A percentile compares a stretch with the other conserved stretches of the same genome.
phyloP scores from a whole-genome alignment of 352 stramenopile species.

The Globisporangium cylindrosporum region DNA sequence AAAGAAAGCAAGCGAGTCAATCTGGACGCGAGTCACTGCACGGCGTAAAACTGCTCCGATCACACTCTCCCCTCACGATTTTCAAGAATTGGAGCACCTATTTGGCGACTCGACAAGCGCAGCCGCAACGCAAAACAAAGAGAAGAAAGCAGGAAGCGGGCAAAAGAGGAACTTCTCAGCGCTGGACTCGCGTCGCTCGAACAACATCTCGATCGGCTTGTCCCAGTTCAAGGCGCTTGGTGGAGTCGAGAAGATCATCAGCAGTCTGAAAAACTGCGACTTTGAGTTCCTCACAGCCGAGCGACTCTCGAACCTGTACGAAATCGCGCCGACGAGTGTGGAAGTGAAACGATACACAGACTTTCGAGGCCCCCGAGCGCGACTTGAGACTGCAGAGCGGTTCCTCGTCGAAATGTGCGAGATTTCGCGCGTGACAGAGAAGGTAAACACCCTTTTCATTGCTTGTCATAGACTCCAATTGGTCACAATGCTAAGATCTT shows the following conservation, averaged over 20 bases:
- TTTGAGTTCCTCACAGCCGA: slow-evolving; percentile 63
- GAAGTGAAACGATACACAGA: slow-evolving; percentile 72
- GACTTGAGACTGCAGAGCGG: slow-evolving; percentile 51
- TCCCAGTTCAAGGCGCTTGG: slow-evolving; percentile 70
- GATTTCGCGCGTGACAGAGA: slow-evolving; percentile 65
- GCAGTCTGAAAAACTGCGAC: slow-evolving; percentile 45
- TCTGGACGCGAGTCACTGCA: slow-evolving; percentile 68
- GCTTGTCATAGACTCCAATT: not conserved
- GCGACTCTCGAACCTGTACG: slow-evolving; percentile 50
- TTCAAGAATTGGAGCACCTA: slow-evolving; percentile 49
- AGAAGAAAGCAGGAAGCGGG: slow-evolving; percentile 17
- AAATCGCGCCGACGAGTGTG: slow-evolving; percentile 64
- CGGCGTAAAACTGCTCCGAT: slow-evolving; percentile 68
- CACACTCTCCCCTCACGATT: slow-evolving; percentile 65
- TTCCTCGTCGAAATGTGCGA: slow-evolving; percentile 77
- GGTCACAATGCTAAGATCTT: not conserved
- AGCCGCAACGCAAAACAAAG: slow-evolving; percentile 2
- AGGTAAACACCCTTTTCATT: slow-evolving; percentile 29
- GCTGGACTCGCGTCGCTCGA: slow-evolving; percentile 68
- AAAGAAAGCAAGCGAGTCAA: slow-evolving; percentile 53
- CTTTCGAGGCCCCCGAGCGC: slow-evolving; percentile 49
- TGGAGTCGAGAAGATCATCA: slow-evolving; percentile 45
- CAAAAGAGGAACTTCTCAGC: slow-evolving; percentile 50
- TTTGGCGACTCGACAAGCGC: slow-evolving; percentile 39
- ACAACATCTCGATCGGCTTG: slow-evolving; percentile 80